Evolutionary conservation across 225 moss, liverwort and hornwort genomes (phyloP).

Genomic region (Marchantia paleacea): DNA sequence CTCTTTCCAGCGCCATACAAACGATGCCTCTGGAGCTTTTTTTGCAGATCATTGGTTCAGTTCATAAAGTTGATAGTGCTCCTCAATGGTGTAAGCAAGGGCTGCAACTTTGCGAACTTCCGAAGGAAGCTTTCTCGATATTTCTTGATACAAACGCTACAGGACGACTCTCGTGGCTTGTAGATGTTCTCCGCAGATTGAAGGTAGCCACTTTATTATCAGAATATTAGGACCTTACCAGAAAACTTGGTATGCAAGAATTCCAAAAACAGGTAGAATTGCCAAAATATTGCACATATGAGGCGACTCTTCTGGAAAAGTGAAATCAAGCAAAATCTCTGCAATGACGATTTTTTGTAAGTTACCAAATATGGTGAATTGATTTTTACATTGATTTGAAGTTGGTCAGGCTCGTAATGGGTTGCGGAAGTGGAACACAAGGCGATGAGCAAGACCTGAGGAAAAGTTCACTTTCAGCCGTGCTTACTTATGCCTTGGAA

Average conservation of each 20-base stretch:
- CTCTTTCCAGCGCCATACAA: conserved; percentile 67
- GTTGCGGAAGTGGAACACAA: conserved; percentile 55
- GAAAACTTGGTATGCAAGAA: neutral
- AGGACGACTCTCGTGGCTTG: conserved; percentile 95
- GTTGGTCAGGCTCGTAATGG: conserved; percentile 97
- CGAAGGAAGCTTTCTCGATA: conserved; percentile 51
- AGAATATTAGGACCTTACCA: neutral
- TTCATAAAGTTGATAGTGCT: conserved; percentile 59
- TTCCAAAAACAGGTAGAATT: neutral
- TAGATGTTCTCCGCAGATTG: conserved; percentile 86
- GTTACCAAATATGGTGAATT: neutral
- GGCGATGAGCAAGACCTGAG: conserved; percentile 47
- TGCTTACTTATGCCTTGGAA: conserved; percentile 94
- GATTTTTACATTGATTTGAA: conserved; percentile 29
- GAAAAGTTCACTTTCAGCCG: conserved; percentile 63
- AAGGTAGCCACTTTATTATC: conserved; percentile 47
- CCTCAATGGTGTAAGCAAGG: conserved; percentile 63
- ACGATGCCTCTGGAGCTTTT: conserved; percentile 89
- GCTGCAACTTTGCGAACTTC: conserved; percentile 73
- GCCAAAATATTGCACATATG: too few species aligned
- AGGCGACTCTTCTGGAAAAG: too few species aligned
- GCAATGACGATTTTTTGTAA: too few species aligned
- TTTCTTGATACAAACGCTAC: conserved; percentile 68
- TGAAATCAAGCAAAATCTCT: too few species aligned
- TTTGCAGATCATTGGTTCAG: conserved; percentile 82